phyloP scores from a whole-genome alignment of 495 filamentous ascomycete species.

The Antarctomyces pellizariae region DNA sequence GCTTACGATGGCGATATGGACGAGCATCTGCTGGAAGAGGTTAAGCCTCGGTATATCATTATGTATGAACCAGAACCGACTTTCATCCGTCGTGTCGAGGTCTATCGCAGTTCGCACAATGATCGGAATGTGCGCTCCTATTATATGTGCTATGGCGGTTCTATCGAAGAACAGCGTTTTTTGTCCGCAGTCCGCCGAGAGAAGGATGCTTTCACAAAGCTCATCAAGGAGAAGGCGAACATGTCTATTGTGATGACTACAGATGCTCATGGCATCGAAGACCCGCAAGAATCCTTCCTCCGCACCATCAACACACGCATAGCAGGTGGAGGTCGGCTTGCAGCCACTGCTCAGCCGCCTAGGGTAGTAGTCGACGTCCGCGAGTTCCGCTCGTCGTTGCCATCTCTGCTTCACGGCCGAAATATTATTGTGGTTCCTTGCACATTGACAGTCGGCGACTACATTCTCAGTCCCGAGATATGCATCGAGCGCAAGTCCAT shows the following conservation, averaged over 20 bases:
- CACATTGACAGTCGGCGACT: conserved; percentile 92
- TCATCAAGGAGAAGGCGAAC: conserved; percentile 79
- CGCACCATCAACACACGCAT: conserved; percentile 93
- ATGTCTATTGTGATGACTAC: conserved; percentile 73
- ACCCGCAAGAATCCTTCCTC: conserved; percentile 81
- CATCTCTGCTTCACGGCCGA: conserved; percentile 73
- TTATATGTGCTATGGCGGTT: conserved; percentile 86
- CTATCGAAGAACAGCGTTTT: conserved; percentile 91
- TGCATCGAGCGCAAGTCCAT: conserved; percentile 90
- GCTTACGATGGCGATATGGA: conserved; percentile 91
- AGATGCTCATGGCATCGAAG: conserved; percentile 45
- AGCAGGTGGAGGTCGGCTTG: conserved; percentile 71
- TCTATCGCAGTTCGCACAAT: conserved; percentile 82
- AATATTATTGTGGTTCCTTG: conserved; percentile 73
- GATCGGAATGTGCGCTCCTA: conserved; percentile 79
- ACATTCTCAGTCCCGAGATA: conserved; percentile 72
- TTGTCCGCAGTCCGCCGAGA: conserved; percentile 70
- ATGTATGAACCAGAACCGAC: conserved; percentile 98
- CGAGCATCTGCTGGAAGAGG: conserved; percentile 82
- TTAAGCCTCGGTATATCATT: conserved; percentile 80
- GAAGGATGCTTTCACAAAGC: conserved; percentile 81
- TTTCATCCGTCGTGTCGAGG: conserved; percentile 85
- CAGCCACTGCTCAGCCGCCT: conserved; percentile 78
- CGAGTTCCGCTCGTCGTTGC: conserved; percentile 82
- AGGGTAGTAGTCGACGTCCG: conserved; percentile 86